phyloP scores from a whole-genome alignment of 805 yeast genomes.

The Kodamaea leandrae region DNA sequence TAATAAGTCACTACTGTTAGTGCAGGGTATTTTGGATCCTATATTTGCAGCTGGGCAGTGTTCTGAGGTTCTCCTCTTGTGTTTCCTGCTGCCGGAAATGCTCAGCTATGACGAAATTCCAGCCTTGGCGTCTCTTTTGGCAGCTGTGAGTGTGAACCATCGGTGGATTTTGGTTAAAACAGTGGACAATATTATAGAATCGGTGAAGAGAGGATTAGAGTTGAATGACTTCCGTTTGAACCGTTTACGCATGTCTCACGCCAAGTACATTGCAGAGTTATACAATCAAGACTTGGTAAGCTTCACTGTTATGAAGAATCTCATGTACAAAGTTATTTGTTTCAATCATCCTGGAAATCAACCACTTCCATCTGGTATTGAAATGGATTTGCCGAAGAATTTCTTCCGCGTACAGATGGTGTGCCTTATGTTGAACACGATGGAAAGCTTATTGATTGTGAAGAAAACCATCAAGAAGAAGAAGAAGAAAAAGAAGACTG shows the following conservation, averaged over 20 bases:
- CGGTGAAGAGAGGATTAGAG: constrained; percentile 65
- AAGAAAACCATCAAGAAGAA: constrained; percentile 6
- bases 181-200: constrained; percentile 64
- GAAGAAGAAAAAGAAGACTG: constrained; percentile 1
- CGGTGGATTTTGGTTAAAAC: constrained; percentile 44
- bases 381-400: constrained; percentile 62
- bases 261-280: constrained; percentile 58
- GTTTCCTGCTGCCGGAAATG: constrained; percentile 60
- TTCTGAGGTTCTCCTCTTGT: constrained; percentile 26
- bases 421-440: constrained; percentile 26
- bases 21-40: constrained; percentile 17
- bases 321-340: constrained; percentile 55
- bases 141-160: constrained; percentile 19
- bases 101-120: constrained; percentile 57
- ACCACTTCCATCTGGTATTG: constrained; percentile 48
- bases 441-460: constrained; percentile 1
- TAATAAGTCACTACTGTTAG: constrained; percentile 21
- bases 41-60: constrained; percentile 14
- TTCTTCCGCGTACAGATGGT: constrained; percentile 67
- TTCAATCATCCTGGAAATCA: constrained; percentile 63
- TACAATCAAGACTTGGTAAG: constrained; percentile 48
- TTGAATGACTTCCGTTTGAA: constrained; percentile 55
- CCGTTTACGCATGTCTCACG: constrained; percentile 59
- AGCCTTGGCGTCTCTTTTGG: constrained; percentile 47
- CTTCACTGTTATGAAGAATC: constrained; percentile 45